Conservation (phyloP, 495 filamentous ascomycete genomes). For the Sabuloglossum arenarium region DNA sequence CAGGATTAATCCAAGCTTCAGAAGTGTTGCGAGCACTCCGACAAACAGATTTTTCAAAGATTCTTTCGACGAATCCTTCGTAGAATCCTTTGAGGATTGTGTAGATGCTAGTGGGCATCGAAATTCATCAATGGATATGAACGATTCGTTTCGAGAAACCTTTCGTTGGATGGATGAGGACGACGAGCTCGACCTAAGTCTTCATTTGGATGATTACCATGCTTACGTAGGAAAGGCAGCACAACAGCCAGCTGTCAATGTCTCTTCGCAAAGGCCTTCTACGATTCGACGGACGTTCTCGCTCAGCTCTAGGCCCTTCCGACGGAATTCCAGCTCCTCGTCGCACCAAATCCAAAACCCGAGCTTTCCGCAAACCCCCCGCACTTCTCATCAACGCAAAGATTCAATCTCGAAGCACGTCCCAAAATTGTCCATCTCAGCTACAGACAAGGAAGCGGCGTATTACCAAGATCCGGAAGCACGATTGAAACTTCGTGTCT, state of each 20-base stretch:
- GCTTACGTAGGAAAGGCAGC: slow-evolving; percentile 15
- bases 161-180: slow-evolving; percentile 70
- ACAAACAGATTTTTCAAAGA: slow-evolving; percentile 7
- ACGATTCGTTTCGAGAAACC: slow-evolving; percentile 37
- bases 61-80: slow-evolving; percentile 10
- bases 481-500: slow-evolving; percentile 68
- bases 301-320: slow-evolving; percentile 21
- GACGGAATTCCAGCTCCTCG: slow-evolving; percentile 20
- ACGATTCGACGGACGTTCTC: slow-evolving; percentile 22
- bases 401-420: neutral
- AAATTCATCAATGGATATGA: slow-evolving; percentile 22
- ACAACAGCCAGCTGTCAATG: neutral
- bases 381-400: slow-evolving; percentile 10
- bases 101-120: slow-evolving; percentile 5
- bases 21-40: neutral
- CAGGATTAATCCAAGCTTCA: slow-evolving; percentile 7
- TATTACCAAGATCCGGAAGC: slow-evolving; percentile 88
- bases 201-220: slow-evolving; percentile 24
- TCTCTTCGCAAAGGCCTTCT: slow-evolving; percentile 16
- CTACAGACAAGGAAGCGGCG: slow-evolving; percentile 46
- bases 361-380: slow-evolving; percentile 13
- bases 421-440: neutral
- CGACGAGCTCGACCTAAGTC: slow-evolving; percentile 41
- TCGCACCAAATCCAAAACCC: slow-evolving; percentile 16
- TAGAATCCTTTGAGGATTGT: slow-evolving; percentile 14